These are phyloP conservation scores for Hymenotorrendiella dingleyae DNA, from an alignment of 2,329 filamentous ascomycete genomes.

Conservation along the genomic window DNA sequence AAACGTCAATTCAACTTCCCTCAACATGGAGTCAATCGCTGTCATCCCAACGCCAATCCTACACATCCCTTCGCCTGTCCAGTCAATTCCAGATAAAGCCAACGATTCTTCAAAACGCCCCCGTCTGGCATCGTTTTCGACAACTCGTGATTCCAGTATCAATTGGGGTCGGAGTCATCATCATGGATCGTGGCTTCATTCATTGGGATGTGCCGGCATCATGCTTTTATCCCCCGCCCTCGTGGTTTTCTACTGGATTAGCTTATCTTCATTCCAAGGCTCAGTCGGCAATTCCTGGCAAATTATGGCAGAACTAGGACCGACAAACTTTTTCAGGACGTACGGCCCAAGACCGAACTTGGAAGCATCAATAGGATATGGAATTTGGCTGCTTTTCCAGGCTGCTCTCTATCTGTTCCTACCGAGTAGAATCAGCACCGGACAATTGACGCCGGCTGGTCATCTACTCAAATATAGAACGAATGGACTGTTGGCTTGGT, in stretches of 20 bases:
- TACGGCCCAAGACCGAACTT: conserved; percentile 13
- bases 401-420: conserved; percentile 31
- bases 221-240: conserved; percentile 20
- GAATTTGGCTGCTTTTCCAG: conserved; percentile 32
- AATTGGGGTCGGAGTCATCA: conserved; percentile 7
- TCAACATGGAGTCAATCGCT: conserved; percentile 5
- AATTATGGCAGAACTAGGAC: conserved; percentile 10
- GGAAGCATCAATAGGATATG: conserved; percentile 23
- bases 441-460: conserved; percentile 39
- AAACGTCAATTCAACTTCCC: neutral
- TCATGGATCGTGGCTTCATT: conserved; percentile 5
- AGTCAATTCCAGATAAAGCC: neutral
- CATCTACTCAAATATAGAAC: conserved; percentile 37
- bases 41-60: conserved; percentile 2
- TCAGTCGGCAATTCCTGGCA: conserved; percentile 15
- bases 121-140: conserved; percentile 5
- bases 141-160: conserved; percentile 3
- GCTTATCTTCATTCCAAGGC: conserved; percentile 18
- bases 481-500: conserved; percentile 38
- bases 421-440: conserved; percentile 30
- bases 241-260: conserved; percentile 22
- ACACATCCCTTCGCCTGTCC: neutral
- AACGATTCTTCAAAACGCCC: neutral
- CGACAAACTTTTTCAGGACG: conserved; percentile 12
- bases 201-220: conserved; percentile 18